Percentiles rank a stretch among this genome's conserved stretches.
These are phyloP conservation scores for rapeseed (Brassica napus) DNA, from an alignment of 345 rosid genomes.

Conservation along the genomic window Da-Ae NC_063436.1:28695001-28695500, in stretches of 20 bases:
- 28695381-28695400: conserved; percentile 82
- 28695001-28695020: conserved; percentile 95
- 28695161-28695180: conserved; percentile 87
- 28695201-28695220: conserved; percentile 94
- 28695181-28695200: conserved; percentile 89
- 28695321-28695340: conserved; percentile 91
- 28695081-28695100: conserved; percentile 96
- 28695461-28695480: conserved; percentile 67
- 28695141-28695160: conserved; percentile 89
- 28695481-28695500: conserved; percentile 40
- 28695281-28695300: background rate
- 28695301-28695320: background rate
- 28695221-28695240: conserved; percentile 71
- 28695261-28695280: too few species aligned
- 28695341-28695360: conserved; percentile 95
- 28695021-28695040: conserved; percentile 96
- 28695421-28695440: conserved; percentile 90
- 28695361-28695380: conserved; percentile 98
- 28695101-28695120: conserved; percentile 98
- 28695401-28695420: conserved; percentile 77
- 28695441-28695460: conserved; percentile 75
- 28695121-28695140: conserved; percentile 85
- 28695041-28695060: conserved; percentile 98
- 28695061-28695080: conserved; percentile 89
- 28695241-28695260: too few species aligned